Evolutionary conservation across 495 filamentous ascomycete species (phyloP), one percentile per base, ranked within the genome.

Genomic region (Trichoderma orchidacearum): DNA sequence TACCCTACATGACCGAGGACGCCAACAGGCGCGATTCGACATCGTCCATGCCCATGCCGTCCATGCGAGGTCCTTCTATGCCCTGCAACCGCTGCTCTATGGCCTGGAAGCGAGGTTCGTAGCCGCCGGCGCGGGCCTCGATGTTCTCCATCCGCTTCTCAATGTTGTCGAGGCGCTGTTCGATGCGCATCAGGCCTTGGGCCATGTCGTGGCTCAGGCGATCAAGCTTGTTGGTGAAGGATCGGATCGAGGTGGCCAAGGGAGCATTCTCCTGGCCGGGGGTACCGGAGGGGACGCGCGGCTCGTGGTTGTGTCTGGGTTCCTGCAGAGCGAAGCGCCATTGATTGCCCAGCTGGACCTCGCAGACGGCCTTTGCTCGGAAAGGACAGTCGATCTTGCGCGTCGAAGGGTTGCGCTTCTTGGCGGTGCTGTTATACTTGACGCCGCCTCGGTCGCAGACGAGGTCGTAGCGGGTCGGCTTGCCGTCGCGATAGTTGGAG

Each of bases 351-450:
- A 76, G 61, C 61, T 73, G 71, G 9, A 78, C 75, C 48, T 78
- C 75, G 51, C 74, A 78, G 11, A 78, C 75, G 1, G 75, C 75
- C 61, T 78, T 78, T 11, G 75, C 75, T 35, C 72, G 71, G 68
- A 71, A 78, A 21, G 75, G 75, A 50, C 75, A 78, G 54, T 78
- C 75, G 30, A 78, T 66, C 64, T 78, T 78, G 58, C 75, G 72
- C 15, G 75, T 78, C 61, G 70, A 75, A 5, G 75, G 75, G 56
- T 74, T 76, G 18, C 75, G 70, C 66, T 76, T 78, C 63, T 76
- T 76, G 11, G 75, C 75, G 0, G 75, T 78, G 65, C 74, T 78
- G 64, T 57, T 72, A 64, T 78, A 78, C 61, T 76, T 76, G 62
- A 78, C 75, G 9, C 75, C 75, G 31, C 75, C 75, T 30, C 75